Base-by-base conservation (phyloP, 2,329 filamentous ascomycete genomes). In the Penicillium hordei region DNA sequence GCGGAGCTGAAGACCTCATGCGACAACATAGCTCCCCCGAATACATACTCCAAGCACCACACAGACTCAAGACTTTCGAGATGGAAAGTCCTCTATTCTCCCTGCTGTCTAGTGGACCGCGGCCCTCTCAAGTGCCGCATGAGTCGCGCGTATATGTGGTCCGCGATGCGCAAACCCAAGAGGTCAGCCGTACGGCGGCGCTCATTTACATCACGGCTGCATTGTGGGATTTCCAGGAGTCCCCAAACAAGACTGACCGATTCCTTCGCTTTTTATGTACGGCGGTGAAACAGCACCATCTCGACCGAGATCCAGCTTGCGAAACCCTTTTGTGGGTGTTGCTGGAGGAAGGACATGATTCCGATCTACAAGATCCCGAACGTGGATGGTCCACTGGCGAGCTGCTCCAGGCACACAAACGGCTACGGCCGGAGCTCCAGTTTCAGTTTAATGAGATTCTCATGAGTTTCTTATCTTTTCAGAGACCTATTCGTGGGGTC, bases 271-370 rank as follows among this genome's bases (percentile, higher is more conserved):
- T 72, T 51, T 42, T 75, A 1, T 39, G 58, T 23, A 21, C 55
- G 8, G 60, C 70, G 6, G 68, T 72, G 17, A 62, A 59, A 44
- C 60, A 71, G 15, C 72, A 74, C 49, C 60, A 67, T 21, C 68
- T 77, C 7, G 71, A 73, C 49, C 69, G 68, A 17, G 63, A 71
- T 50, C 73, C 69, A 4, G 72, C 73, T 3, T 73, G 73, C 49
- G 75, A 78, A 63, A 75, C 73, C 3, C 70, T 78, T 15, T 50
- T 76, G 17, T 78, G 73, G 72, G 58, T 76, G n/a, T 61, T 78
- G 5, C 56, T 78, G 15, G 72, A 76, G 46, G 75, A 77, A 59
- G 59, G 59, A 2, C 74, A 65, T 51, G 69, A 73, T n/a, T 38
- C 64, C 6, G 74, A 76, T 56, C 52, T 78, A 52, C 72, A 65